Evolutionary conservation across 2,329 filamentous ascomycete species (phyloP).

Genomic region (Trichothecium sympodiale): DNA sequence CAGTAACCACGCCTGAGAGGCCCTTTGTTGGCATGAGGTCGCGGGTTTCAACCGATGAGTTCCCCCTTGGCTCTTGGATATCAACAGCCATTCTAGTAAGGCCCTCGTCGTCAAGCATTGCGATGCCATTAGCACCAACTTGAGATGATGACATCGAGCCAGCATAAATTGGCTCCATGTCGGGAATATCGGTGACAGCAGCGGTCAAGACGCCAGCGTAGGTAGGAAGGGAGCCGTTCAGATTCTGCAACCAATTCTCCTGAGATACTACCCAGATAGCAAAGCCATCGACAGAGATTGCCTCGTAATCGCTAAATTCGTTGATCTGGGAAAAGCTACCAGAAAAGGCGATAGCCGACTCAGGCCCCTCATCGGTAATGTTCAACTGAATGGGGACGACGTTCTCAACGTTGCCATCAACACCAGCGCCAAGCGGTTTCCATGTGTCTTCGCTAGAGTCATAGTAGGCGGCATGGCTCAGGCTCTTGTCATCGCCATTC

Average conservation of each 20-base stretch:
- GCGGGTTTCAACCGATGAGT: slow-evolving; percentile 33
- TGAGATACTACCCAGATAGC: slow-evolving; percentile 85
- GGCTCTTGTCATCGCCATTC: slow-evolving; percentile 45
- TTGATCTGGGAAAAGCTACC: slow-evolving; percentile 69
- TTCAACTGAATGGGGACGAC: slow-evolving; percentile 75
- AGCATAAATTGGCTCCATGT: slow-evolving; percentile 59
- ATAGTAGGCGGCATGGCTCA: slow-evolving; percentile 70
- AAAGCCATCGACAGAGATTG: slow-evolving; percentile 59
- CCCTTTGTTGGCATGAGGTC: slow-evolving; percentile 26
- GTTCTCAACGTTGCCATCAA: slow-evolving; percentile 65
- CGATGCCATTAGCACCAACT: slow-evolving; percentile 62
- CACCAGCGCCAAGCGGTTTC: slow-evolving; percentile 71
- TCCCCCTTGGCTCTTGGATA: slow-evolving; percentile 15
- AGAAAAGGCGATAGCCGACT: slow-evolving; percentile 68
- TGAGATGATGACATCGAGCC: slow-evolving; percentile 72
- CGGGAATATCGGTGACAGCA: slow-evolving; percentile 52
- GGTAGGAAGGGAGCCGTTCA: slow-evolving; percentile 51
- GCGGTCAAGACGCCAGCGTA: slow-evolving; percentile 66
- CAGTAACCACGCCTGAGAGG: slow-evolving; percentile 63
- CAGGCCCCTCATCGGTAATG: slow-evolving; percentile 53
- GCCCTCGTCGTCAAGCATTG: slow-evolving; percentile 44
- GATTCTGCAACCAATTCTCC: slow-evolving; percentile 78
- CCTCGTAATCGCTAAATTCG: slow-evolving; percentile 51
- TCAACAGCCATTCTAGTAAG: slow-evolving; percentile 18
- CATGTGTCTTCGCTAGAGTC: slow-evolving; percentile 58